A percentile compares a stretch with the other conserved stretches of the same genome.
Conservation (phyloP, 1,284 basidiomycete species). For the Cutaneotrichosporon mucoides region DNA sequence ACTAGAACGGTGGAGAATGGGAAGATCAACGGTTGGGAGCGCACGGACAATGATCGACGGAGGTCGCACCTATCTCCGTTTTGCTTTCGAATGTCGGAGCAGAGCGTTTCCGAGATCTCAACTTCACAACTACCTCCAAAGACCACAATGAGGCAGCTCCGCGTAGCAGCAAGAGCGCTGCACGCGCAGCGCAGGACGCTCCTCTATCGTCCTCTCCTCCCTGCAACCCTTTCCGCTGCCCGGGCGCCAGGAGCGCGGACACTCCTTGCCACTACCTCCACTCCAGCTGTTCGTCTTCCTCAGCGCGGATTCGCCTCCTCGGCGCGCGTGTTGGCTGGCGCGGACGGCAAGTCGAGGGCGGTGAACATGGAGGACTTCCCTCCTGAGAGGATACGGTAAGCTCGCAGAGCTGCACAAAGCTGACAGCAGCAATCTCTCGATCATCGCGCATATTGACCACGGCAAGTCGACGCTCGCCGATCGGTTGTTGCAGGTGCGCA, state of each 20-base stretch:
- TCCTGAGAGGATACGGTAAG: constrained; percentile 69
- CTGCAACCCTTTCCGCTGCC: background rate
- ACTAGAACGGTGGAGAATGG: too few species aligned
- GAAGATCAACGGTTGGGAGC: too few species aligned
- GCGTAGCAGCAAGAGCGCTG: constrained; percentile 4
- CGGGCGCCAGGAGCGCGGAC: too few species aligned
- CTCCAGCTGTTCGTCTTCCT: background rate
- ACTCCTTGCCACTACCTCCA: background rate
- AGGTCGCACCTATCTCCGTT: too few species aligned
- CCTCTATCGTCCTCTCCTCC: background rate
- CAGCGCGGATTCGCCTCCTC: constrained; percentile 7
- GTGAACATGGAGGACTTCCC: constrained; percentile 66
- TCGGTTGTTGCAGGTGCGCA: constrained; percentile 63
- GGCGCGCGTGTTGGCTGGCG: background rate
- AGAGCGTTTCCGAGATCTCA: too few species aligned
- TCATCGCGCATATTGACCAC: constrained; percentile 90
- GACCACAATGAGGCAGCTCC: constrained; percentile 9
- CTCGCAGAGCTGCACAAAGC: background rate
- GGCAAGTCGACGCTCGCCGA: constrained; percentile 92
- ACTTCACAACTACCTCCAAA: too few species aligned
- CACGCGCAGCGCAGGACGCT: background rate
- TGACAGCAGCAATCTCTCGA: constrained; percentile 74
- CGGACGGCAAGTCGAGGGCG: constrained; percentile 15
- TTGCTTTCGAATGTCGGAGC: too few species aligned
- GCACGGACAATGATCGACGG: too few species aligned